These are phyloP conservation scores for Fusarium irregulare DNA, from an alignment of 2,329 filamentous ascomycete genomes.

Conservation along the genomic window DNA sequence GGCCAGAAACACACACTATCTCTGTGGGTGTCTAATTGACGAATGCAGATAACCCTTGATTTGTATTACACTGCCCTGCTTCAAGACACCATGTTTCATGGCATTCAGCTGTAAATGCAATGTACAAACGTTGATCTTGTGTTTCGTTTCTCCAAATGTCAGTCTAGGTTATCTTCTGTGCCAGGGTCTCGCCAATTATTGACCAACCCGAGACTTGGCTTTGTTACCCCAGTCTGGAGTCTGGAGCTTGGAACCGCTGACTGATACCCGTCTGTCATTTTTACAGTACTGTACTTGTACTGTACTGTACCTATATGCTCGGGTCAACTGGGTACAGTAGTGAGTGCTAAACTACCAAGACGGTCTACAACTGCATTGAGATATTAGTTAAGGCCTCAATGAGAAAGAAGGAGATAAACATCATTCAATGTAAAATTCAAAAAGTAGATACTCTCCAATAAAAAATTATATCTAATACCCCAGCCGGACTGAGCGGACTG, in stretches of 20 bases:
- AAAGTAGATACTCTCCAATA: background rate
- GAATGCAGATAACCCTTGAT: background rate
- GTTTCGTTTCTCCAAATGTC: constrained; percentile 13
- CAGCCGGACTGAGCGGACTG: background rate
- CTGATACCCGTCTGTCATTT: constrained; percentile 11
- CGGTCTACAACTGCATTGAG: background rate
- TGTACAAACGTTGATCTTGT: constrained; percentile 11
- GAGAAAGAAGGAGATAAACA: background rate
- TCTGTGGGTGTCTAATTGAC: background rate
- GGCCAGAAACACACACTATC: background rate
- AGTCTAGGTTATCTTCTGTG: background rate
- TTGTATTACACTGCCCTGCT: background rate
- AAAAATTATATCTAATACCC: background rate
- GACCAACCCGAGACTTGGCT: constrained; percentile 18
- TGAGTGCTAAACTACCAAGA: background rate
- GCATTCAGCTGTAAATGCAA: background rate
- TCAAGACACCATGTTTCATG: background rate
- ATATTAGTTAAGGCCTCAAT: background rate
- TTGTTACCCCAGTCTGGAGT: constrained; percentile 32
- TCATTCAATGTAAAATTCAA: background rate
- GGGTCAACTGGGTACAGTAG: background rate
- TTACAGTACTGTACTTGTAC: background rate
- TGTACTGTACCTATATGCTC: background rate
- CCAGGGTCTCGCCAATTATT: constrained; percentile 13
- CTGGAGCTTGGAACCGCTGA: background rate